These are phyloP conservation scores for Leccinum olivaceopallidum DNA, from an alignment of 768 basidiomycete genomes.

Conservation along the genomic window DNA sequence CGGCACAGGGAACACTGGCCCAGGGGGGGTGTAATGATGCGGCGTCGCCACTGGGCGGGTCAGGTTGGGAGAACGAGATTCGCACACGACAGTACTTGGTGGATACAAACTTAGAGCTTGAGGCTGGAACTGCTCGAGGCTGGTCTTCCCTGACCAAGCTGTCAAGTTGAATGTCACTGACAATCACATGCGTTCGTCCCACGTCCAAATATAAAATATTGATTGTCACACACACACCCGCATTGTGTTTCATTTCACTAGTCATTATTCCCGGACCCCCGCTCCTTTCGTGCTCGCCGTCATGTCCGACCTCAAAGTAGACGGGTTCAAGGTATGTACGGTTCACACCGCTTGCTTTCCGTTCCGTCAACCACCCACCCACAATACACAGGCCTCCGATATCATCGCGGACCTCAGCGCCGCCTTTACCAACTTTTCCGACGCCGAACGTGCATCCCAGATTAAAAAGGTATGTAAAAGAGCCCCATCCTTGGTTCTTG, in stretches of 20 bases:
- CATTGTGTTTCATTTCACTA: too few species aligned
- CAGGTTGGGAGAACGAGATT: too few species aligned
- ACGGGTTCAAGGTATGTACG: slow-evolving; percentile 65
- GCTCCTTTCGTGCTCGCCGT: not conserved
- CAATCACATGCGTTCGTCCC: slow-evolving; percentile 7
- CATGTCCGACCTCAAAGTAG: slow-evolving; percentile 74
- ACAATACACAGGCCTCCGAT: slow-evolving; percentile 58
- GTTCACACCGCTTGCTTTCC: not conserved
- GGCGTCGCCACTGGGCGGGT: too few species aligned
- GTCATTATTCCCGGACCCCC: not conserved
- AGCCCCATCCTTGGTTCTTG: too few species aligned
- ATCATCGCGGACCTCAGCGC: slow-evolving; percentile 54
- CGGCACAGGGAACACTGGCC: too few species aligned
- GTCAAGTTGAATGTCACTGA: too few species aligned
- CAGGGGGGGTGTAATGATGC: too few species aligned
- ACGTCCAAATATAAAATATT: too few species aligned
- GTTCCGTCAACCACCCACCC: not conserved
- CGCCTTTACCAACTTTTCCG: slow-evolving; percentile 53
- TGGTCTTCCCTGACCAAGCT: too few species aligned
- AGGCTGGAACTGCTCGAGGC: too few species aligned
- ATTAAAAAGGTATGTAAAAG: slow-evolving; percentile 63
- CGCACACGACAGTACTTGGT: too few species aligned
- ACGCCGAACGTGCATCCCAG: slow-evolving; percentile 63
- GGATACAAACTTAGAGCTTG: too few species aligned
- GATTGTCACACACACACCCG: not conserved